Evolutionary conservation across 805 yeast genomes (phyloP), one percentile per base, ranked within the genome.

Genomic region (Candida anglica): DNA sequence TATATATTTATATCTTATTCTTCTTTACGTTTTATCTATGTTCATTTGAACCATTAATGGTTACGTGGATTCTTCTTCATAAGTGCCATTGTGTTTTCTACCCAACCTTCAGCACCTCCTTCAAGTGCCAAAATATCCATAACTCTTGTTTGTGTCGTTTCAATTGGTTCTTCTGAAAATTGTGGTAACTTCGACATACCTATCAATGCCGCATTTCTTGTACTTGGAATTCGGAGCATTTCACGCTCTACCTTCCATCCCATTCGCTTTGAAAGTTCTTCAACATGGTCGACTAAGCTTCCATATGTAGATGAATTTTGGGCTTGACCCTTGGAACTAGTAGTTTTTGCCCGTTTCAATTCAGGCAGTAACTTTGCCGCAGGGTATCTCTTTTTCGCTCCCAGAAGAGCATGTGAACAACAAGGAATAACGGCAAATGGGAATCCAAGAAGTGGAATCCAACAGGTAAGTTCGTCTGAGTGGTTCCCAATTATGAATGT

Each of bases 401-500:
- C 98, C 5, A 80, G 73, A 27, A 91, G 69, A 2, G 83, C 77
- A 57, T 91, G 96, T 0, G 97, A 88, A 56, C 98, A 91, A 55
- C 98, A 91, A 8, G 98, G 98, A 27, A 91, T 86, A 7, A 87
- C 95, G 67, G 91, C 66, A 53, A 86, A 91, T 5, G 96, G 96
- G 41, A 72, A 83, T 0, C 87, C 88, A 8, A 91, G 60, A 8
- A 91, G 62, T 3, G 98, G 98, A 23, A 91, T 79, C 97, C 98
- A 91, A 44, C 95, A 84, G 0, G 97, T 89, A 37, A 91, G 69
- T 53, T 91, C 98, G 55, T 91, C 98, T 1, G 95, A 85, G 52
- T 91, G 98, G 53, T 91, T 91, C 1, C 98, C 98, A 28, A 91
- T 88, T 22, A 89, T 59, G 48, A 91, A 91, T 0, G 95, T 81